Percentiles rank a stretch among this genome's conserved stretches.
Evolutionary conservation across 225 moss, liverwort and hornwort genomes (phyloP).

Genomic region (Sphagnum contortum): DNA sequence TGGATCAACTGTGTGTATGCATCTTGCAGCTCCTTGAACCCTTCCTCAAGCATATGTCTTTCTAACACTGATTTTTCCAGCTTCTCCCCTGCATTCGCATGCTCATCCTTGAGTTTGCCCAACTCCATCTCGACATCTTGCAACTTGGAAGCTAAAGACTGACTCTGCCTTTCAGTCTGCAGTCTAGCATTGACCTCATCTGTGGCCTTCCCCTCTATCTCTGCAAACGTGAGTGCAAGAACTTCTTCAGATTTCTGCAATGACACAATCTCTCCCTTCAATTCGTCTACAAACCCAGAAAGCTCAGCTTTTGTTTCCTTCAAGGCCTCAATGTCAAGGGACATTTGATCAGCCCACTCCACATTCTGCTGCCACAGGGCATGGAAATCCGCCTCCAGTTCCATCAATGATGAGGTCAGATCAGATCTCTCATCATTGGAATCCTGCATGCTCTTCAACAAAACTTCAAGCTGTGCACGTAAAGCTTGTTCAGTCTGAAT

Average conservation of each 20-base stretch:
- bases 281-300: conserved; percentile 18
- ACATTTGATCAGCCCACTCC: conserved; percentile 14
- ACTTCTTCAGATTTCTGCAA: conserved; percentile 38
- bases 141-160: conserved; percentile 18
- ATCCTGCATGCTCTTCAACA: conserved; percentile 17
- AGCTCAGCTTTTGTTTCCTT: conserved; percentile 23
- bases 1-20: too few species aligned
- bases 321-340: conserved; percentile 12
- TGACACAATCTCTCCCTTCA: conserved; percentile 21
- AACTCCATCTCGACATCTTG: conserved; percentile 7
- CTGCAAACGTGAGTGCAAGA: conserved; percentile 11
- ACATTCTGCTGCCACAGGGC: conserved; percentile 14
- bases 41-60: too few species aligned
- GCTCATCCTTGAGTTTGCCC: too few species aligned
- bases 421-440: conserved; percentile 18
- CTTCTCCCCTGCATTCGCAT: too few species aligned
- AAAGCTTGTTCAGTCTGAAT: conserved; percentile 14
- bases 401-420: conserved; percentile 13
- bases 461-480: conserved; percentile 15
- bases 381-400: conserved; percentile 21
- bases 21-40: too few species aligned
- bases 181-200: conserved; percentile 10
- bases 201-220: conserved; percentile 8
- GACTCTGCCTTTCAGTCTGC: conserved; percentile 11
- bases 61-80: too few species aligned